Evolutionary conservation across 2,329 filamentous ascomycete genomes (phyloP).

Genomic region (Fusarium tjaetaba): DNA sequence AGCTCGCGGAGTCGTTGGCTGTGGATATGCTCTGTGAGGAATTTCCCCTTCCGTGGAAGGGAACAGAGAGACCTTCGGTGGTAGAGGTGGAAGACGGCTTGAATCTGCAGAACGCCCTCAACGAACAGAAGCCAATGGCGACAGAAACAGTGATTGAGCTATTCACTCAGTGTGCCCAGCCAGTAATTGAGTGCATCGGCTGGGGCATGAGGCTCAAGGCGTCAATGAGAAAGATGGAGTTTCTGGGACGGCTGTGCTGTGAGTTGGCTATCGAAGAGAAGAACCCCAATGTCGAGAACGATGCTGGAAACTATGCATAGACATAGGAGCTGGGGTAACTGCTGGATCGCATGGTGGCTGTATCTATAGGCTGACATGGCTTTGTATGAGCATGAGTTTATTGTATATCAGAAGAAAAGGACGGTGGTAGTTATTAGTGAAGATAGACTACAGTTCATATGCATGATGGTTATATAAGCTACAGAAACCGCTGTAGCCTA

Average conservation of each 20-base stretch:
- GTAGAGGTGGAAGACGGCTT: conserved; percentile 40
- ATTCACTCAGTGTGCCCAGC: conserved; percentile 39
- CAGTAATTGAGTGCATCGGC: conserved; percentile 35
- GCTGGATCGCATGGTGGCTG: neutral
- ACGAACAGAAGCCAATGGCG: conserved; percentile 34
- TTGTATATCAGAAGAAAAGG: conserved; percentile 7
- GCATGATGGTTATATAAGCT: neutral
- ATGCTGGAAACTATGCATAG: conserved; percentile 32
- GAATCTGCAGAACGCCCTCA: conserved; percentile 34
- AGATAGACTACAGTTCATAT: conserved; percentile 4
- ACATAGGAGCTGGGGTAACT: conserved; percentile 5
- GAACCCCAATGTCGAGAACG: conserved; percentile 24
- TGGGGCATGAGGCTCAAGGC: conserved; percentile 39
- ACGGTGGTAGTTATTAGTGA: neutral
- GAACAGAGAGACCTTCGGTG: conserved; percentile 34
- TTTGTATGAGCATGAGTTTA: conserved; percentile 10
- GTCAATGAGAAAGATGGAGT: conserved; percentile 38
- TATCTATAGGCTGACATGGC: conserved; percentile 11
- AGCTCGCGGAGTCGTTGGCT: conserved; percentile 36
- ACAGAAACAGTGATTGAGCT: conserved; percentile 39
- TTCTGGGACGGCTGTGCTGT: conserved; percentile 39
- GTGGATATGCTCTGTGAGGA: conserved; percentile 43
- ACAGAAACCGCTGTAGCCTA: neutral
- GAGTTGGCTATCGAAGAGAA: conserved; percentile 43
- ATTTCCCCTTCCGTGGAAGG: conserved; percentile 38